Conservation (phyloP, 768 basidiomycete species). For the Agaricus sinodeliciosus region DNA sequence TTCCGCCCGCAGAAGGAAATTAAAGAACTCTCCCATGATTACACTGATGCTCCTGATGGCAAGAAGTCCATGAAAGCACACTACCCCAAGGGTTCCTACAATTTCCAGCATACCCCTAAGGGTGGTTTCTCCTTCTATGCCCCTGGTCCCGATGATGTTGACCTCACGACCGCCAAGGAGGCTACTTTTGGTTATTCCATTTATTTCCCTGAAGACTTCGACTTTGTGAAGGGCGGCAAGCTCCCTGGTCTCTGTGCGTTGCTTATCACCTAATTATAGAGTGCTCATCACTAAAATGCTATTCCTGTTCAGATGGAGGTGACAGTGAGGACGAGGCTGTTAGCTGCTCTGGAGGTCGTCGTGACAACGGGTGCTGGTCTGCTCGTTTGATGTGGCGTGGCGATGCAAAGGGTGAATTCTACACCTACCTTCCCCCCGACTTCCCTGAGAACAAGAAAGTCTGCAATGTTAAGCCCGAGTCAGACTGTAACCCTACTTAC, state of each 20-base stretch:
- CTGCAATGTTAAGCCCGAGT: slow-evolving; percentile 41
- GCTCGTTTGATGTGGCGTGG: slow-evolving; percentile 66
- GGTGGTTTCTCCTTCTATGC: slow-evolving; percentile 73
- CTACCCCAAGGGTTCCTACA: slow-evolving; percentile 55
- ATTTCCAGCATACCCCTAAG: slow-evolving; percentile 33
- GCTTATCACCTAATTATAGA: slow-evolving; percentile 1
- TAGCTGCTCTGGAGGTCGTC: slow-evolving; percentile 60
- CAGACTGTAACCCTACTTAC: slow-evolving; percentile 55
- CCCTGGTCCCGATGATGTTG: slow-evolving; percentile 44
- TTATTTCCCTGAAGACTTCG: slow-evolving; percentile 55
- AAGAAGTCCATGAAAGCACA: slow-evolving; percentile 43
- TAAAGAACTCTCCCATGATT: slow-evolving; percentile 30
- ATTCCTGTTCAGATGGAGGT: slow-evolving; percentile 42
- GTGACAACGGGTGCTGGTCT: slow-evolving; percentile 51
- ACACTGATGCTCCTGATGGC: slow-evolving; percentile 42
- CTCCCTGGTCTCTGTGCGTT: slow-evolving; percentile 63
- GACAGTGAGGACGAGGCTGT: slow-evolving; percentile 38
- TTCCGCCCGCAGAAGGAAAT: slow-evolving; percentile 36
- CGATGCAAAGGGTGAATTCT: slow-evolving; percentile 55
- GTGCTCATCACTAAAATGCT: slow-evolving; percentile 4
- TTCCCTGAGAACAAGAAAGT: slow-evolving; percentile 42
- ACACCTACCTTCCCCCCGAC: slow-evolving; percentile 58
- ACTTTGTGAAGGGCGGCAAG: slow-evolving; percentile 66
- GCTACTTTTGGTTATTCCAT: slow-evolving; percentile 58
- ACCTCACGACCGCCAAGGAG: slow-evolving; percentile 57